Base-by-base conservation (phyloP, 495 filamentous ascomycete genomes). In the Trichoderma orchidacearum region DNA sequence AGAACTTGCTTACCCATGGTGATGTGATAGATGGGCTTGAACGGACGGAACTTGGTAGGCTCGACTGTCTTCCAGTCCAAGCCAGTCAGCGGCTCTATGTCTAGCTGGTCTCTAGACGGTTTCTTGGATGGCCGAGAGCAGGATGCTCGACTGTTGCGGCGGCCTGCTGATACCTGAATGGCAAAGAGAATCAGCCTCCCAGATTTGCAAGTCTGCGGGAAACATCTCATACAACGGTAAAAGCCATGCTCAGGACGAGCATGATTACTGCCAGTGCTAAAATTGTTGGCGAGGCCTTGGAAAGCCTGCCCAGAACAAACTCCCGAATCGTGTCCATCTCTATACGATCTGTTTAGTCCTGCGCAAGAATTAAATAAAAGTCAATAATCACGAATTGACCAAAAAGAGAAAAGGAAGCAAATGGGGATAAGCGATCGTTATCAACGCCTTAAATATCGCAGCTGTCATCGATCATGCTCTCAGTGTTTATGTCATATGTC, bases 1-100 rank as follows among this genome's bases (percentile, higher is more conserved):
- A 36, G 12, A 11, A 61, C 67, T 34, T 67, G 84, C 85, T 34
- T 67, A 85, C 85, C 83, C 85, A 90, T 88, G 1, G 84, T 85
- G 56, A 89, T 72, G 59, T 87, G 75, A 62, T 85, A 89, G 38
- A 75, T 85, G 12, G 83, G 77, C 61, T 84, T 86, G 67, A 88
- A 89, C 1, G 83, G 83, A 8, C 85, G 74, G 11, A 86, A 72
- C 52, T 83, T 75, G 3, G 78, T 56, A 0, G 85, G 86, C 34
- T 79, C 70, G n/a, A 75, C 80, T 0, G 69, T 68, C 51, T 72
- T 59, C 76, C 81, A 86, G 61, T 86, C 66, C 61, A 90, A 88
- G 48, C 72, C 65, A 0, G 66, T 50, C 0, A 88, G 68, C 5
- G 85, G 75, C 28, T 75, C 69, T 61, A 87, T 80, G 4, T 15